Conservation (phyloP, 495 filamentous ascomycete genomes). For the Delitschia confertaspora region DNA sequence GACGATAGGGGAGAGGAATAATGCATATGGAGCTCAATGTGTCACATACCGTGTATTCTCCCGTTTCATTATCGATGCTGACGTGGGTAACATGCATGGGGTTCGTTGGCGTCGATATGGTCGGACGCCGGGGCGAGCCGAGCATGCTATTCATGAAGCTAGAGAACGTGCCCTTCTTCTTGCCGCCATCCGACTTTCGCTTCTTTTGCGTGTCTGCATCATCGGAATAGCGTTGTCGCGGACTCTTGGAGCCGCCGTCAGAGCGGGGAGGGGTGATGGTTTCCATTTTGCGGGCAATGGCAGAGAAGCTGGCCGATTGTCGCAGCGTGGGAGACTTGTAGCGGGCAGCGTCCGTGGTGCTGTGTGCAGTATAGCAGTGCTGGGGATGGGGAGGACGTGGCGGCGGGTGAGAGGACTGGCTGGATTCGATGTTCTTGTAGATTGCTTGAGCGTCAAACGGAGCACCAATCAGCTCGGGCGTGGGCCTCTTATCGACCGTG, state of each 20-base stretch:
- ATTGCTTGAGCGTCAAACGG: constrained; percentile 15
- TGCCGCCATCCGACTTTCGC: constrained; percentile 41
- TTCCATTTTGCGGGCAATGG: constrained; percentile 49
- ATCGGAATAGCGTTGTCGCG: constrained; percentile 73
- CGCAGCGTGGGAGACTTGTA: constrained; percentile 47
- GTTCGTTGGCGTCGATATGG: constrained; percentile 93
- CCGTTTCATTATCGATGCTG: constrained; percentile 92
- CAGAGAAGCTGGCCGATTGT: constrained; percentile 74
- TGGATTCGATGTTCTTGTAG: constrained; percentile 16
- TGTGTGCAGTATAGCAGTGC: constrained; percentile 18
- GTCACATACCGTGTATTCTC: constrained; percentile 82
- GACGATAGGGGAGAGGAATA: too few relatives aligned
- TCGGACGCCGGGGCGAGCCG: constrained; percentile 77
- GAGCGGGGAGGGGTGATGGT: constrained; percentile 41
- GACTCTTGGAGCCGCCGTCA: constrained; percentile 39
- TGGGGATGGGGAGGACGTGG: constrained; percentile 10
- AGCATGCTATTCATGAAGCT: constrained; percentile 90
- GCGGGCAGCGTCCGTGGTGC: constrained; percentile 9
- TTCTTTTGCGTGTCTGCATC: constrained; percentile 51
- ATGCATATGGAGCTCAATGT: constrained; percentile 8
- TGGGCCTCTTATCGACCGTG: constrained; percentile 2
- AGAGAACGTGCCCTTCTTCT: constrained; percentile 92
- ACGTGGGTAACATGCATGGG: constrained; percentile 97
- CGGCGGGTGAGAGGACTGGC: constrained; percentile 3
- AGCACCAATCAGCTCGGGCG: constrained; percentile 24